Base-by-base conservation (phyloP, 495 filamentous ascomycete species). In the Chaetomium cochliodes region DNA sequence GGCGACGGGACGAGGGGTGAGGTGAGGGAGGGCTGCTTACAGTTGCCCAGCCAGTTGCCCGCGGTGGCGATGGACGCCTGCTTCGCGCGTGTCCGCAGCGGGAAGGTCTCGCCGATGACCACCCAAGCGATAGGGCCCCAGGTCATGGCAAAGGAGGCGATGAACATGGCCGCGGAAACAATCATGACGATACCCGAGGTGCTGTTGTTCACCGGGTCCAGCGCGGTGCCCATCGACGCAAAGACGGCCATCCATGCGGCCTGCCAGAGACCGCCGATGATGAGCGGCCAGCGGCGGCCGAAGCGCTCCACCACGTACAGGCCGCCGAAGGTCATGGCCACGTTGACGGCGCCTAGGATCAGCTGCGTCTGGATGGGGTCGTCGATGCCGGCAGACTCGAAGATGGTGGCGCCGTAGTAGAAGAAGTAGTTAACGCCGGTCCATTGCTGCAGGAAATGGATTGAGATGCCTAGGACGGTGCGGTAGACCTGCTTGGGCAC, bases 51-150 rank as follows among this genome's bases (percentile, higher is more conserved):
- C 91, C 91, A 94, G 80, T 93, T 93, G 62, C 82, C 80, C 13
- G 88, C 86, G 4, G 91, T 92, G 13, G 88, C 86, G 8, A 92
- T 70, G 37, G 87, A 88, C 73, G 90, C 90, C 69, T 83, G 84
- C 66, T 84, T 83, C 5, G 88, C 88, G 65, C 90, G 87, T 72
- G 90, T 90, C 52, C 87, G 85, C 52, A 85, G 79, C 9, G 91
- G 90, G 73, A 89, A 93, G 66, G 91, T 83, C 76, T 94, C 90
- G 69, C 85, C 85, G 59, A 87, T 85, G 67, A 91, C 82, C 20
- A 86, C 84, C 90, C 90, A 93, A 62, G 89, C 80, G 52, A 92
- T 89, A 18, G 91, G 91, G 49, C 90, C 90, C 91, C 91, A 93
- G 46, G 89, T 91, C 39, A 82, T 87, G 79, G 81, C 81, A 49